A percentile compares a stretch with the other conserved stretches of the same genome.
These are phyloP conservation scores for Neonectria magnoliae DNA, from an alignment of 2,329 filamentous ascomycete species.

Conservation along the genomic window DNA sequence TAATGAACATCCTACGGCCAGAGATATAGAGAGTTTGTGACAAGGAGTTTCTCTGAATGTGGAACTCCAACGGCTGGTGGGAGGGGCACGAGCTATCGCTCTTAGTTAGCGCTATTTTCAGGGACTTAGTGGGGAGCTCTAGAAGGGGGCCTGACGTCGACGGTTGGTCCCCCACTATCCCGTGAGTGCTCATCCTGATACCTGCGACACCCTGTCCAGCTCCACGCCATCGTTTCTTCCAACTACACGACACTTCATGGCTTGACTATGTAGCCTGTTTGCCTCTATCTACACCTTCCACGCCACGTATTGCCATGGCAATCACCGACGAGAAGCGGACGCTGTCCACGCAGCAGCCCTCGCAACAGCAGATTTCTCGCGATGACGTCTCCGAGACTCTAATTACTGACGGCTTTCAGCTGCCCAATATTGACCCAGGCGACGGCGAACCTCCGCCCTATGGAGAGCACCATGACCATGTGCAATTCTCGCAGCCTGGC, in stretches of 20 bases:
- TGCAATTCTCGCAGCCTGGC: conserved; percentile 70
- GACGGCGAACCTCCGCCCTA: conserved; percentile 66
- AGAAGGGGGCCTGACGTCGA: conserved; percentile 14
- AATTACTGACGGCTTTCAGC: conserved; percentile 52
- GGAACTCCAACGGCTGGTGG: neutral
- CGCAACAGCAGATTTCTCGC: conserved; percentile 23
- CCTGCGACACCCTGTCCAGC: neutral
- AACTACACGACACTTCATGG: neutral
- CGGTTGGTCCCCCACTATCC: conserved; percentile 12
- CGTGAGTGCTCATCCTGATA: conserved; percentile 3
- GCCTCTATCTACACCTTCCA: conserved; percentile 4
- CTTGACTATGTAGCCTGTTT: conserved; percentile 13
- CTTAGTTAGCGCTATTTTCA: conserved; percentile 9
- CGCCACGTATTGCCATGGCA: conserved; percentile 36
- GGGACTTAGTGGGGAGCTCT: neutral
- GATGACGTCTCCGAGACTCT: conserved; percentile 42
- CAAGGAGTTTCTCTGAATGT: neutral
- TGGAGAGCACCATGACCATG: conserved; percentile 63
- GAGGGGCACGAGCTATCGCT: neutral
- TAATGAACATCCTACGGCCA: neutral
- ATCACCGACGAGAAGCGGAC: conserved; percentile 42
- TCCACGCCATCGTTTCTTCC: neutral
- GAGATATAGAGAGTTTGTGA: neutral
- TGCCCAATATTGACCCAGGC: conserved; percentile 53
- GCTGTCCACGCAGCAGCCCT: conserved; percentile 34